Evolutionary conservation across 208 protist genomes (phyloP), one percentile per base, ranked within the genome.

Genomic region (Trypanosoma vivax): DNA sequence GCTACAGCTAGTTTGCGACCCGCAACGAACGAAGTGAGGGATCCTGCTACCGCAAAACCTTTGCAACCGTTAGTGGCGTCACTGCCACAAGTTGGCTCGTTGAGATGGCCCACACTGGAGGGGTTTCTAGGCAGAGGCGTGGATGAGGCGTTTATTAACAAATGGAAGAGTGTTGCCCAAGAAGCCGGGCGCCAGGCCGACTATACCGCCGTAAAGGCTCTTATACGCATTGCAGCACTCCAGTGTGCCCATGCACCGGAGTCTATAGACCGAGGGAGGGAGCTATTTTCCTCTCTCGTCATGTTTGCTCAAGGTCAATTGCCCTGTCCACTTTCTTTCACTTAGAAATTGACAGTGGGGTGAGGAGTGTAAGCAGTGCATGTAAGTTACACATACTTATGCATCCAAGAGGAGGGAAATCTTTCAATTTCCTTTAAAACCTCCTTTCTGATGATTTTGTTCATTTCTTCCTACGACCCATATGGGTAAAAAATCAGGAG

Each of bases 141-240:
- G 16, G 51, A 66, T 37, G 51, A 69, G 10, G 19, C 11, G 25
- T 65, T 55, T 51, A 37, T 69, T 28, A 24, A 19, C 19, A 33
- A 50, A 1, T 88, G 80, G 77, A 59, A 65, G 24, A 13, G 55
- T n/a, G 62, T 56, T 35, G 72, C 68, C 28, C 31, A 35, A 25
- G 18, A 23, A 1, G 76, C 68, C 10, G 70, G 66, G 40, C 39
- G 35, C n/a, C 41, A 50, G 5, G 34, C 62, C 0, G 72, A 89
- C 67, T 83, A 76, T 40, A 58, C 65, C 7, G 55, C 65, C 25
- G 59, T 81, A 16, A 85, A 79, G 53, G 69, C 68, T 35, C 76
- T 76, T 47, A 43, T 89, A 10, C 70, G 77, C 6, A 38, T 66
- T 43, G 60, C 60, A 19, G 60, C 60, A 25, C 31, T 60, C 39